Conservation (phyloP, 2,329 filamentous ascomycete species). For the Lithohypha guttulata region DNA sequence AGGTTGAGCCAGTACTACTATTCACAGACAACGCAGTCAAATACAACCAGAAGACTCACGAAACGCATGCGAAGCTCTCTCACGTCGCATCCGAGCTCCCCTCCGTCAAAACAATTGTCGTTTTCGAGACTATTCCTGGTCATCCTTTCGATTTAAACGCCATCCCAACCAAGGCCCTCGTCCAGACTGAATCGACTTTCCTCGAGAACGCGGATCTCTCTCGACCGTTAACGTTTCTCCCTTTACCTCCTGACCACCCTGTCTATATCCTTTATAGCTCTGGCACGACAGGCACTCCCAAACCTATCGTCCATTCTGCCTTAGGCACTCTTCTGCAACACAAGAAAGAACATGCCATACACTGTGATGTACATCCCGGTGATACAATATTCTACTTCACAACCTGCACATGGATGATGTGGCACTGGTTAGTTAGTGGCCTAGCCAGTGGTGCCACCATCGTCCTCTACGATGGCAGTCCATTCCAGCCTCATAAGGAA, state of each 20-base stretch:
- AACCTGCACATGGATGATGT: conserved; percentile 99
- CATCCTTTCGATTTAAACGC: conserved; percentile 28
- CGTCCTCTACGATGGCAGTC: conserved; percentile 84
- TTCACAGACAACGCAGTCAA: conserved; percentile 81
- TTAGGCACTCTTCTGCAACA: conserved; percentile 87
- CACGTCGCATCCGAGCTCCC: conserved; percentile 61
- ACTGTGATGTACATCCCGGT: conserved; percentile 63
- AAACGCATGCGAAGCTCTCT: conserved; percentile 65
- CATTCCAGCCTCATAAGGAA: conserved; percentile 69
- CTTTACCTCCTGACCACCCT: conserved; percentile 73
- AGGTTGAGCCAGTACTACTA: conserved; percentile 72
- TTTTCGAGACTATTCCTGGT: conserved; percentile 56
- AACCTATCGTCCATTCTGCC: conserved; percentile 88
- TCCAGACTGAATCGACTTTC: conserved; percentile 35
- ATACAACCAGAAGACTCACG: conserved; percentile 85
- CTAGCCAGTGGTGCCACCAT: conserved; percentile 74
- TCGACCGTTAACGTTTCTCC: conserved; percentile 53
- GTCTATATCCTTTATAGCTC: conserved; percentile 91
- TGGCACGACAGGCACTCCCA: conserved; percentile 77
- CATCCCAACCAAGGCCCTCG: conserved; percentile 28
- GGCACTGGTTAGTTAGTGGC: conserved; percentile 89
- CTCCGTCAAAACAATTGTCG: conserved; percentile 57
- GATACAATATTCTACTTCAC: conserved; percentile 87
- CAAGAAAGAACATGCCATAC: conserved; percentile 89
- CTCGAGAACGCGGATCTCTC: conserved; percentile 33